phyloP scores from a whole-genome alignment of 1,284 basidiomycete genomes.

The Cryptococcus floricola region DNA sequence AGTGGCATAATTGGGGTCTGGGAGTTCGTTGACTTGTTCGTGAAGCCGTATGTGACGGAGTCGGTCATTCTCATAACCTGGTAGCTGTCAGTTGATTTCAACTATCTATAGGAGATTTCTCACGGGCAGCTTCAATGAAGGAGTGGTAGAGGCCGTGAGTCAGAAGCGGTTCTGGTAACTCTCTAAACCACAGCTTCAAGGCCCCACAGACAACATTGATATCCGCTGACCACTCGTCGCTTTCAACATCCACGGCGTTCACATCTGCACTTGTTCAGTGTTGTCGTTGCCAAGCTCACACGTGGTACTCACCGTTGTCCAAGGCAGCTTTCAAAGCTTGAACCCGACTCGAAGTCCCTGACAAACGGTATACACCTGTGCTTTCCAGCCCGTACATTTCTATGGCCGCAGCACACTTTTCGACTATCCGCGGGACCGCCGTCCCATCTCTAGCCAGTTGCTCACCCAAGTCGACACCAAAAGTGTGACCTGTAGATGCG shows the following conservation, averaged over 20 bases:
- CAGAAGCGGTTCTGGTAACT: constrained; percentile 89
- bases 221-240: constrained; percentile 86
- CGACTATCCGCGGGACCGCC: constrained; percentile 82
- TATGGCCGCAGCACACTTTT: constrained; percentile 86
- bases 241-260: constrained; percentile 75
- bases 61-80: constrained; percentile 89
- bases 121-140: constrained; percentile 93
- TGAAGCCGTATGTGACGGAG: constrained; percentile 91
- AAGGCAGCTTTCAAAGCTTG: constrained; percentile 75
- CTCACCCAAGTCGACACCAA: constrained; percentile 85
- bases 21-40: constrained; percentile 94
- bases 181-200: constrained; percentile 93
- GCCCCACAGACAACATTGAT: constrained; percentile 94
- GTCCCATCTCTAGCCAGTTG: constrained; percentile 85
- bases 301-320: constrained; percentile 67
- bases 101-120: constrained; percentile 41
- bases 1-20: constrained; percentile 96
- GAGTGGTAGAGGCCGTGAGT: constrained; percentile 79
- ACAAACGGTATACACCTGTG: constrained; percentile 91
- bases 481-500: constrained; percentile 57
- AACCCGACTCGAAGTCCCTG: constrained; percentile 86
- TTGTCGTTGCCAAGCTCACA: neutral
- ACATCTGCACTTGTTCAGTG: constrained; percentile 58
- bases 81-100: neutral
- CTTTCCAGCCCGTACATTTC: constrained; percentile 71